phyloP scores from a whole-genome alignment of 257 asterid species.

The Fraxinus excelsior region DNA sequence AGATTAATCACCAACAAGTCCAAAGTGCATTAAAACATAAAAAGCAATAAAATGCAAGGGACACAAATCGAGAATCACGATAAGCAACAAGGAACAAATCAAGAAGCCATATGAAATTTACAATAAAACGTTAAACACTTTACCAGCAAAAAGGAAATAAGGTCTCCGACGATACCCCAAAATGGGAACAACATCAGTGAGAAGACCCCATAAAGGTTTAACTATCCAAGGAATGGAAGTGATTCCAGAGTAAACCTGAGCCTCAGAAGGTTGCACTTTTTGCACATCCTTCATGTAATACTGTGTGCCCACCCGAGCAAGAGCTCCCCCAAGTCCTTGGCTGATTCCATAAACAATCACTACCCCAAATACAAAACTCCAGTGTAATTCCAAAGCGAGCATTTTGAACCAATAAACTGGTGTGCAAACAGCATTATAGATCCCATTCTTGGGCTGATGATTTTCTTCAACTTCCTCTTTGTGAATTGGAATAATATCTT shows the following conservation, averaged over 20 bases:
- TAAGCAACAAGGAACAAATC: conserved; percentile 21
- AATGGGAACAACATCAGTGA: conserved; percentile 79
- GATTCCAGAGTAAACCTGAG: conserved; percentile 80
- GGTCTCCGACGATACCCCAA: conserved; percentile 65
- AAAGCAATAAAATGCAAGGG: conserved; percentile 5
- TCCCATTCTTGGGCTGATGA: conserved; percentile 33
- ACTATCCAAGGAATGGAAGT: conserved; percentile 81
- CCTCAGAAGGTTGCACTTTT: conserved; percentile 85
- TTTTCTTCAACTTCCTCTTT: conserved; percentile 36
- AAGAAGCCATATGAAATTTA: neutral
- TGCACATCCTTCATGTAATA: conserved; percentile 91
- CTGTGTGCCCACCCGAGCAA: conserved; percentile 43
- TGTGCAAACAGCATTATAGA: conserved; percentile 30
- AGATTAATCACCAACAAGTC: neutral
- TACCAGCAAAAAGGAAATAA: conserved; percentile 90
- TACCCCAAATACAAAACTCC: conserved; percentile 92
- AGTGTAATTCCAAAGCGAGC: conserved; percentile 72
- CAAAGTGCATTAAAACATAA: neutral
- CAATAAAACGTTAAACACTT: conserved; percentile 15
- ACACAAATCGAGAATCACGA: conserved; percentile 10
- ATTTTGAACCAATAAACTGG: conserved; percentile 71
- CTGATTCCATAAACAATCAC: conserved; percentile 81
- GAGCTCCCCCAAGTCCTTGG: conserved; percentile 69
- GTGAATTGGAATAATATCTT: conserved; percentile 51
- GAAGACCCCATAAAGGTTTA: conserved; percentile 88